Conservation (phyloP, 768 basidiomycete species). For the Termitomyces sp. region DNA sequence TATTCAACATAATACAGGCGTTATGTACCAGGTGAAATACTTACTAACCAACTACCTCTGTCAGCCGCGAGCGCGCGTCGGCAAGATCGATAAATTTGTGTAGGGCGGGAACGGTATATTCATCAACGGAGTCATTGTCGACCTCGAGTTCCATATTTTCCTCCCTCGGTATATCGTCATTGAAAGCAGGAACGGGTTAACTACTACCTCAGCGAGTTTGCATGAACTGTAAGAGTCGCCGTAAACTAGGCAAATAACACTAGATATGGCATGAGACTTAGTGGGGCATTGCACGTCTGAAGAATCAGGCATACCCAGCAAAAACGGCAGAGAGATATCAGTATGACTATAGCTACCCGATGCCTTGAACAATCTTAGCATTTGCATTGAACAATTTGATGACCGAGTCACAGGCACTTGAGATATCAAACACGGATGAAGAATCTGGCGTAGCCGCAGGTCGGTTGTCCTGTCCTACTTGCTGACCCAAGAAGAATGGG, state of each 20-base stretch:
- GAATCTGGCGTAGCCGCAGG: background rate
- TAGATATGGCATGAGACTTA: background rate
- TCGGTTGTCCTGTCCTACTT: background rate
- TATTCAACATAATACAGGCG: background rate
- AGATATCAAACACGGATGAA: background rate
- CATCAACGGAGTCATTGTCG: background rate
- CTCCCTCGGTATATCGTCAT: background rate
- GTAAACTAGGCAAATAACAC: background rate
- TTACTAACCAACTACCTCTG: background rate
- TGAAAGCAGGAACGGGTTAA: background rate
- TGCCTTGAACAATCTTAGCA: background rate
- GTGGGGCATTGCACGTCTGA: background rate
- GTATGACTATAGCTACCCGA: background rate
- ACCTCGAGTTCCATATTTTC: background rate
- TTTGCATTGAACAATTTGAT: background rate
- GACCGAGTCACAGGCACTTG: background rate
- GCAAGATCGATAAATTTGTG: background rate
- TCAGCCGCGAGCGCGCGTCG: background rate
- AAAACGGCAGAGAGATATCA: too few species aligned
- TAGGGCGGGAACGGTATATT: too few species aligned
- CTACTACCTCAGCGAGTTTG: background rate
- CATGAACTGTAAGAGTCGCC: background rate
- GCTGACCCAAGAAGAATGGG: background rate
- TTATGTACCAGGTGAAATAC: background rate
- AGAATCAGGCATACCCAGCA: background rate